phyloP scores from a whole-genome alignment of 306 rosid species.

The Gynostemma pentaphyllum region DNA sequence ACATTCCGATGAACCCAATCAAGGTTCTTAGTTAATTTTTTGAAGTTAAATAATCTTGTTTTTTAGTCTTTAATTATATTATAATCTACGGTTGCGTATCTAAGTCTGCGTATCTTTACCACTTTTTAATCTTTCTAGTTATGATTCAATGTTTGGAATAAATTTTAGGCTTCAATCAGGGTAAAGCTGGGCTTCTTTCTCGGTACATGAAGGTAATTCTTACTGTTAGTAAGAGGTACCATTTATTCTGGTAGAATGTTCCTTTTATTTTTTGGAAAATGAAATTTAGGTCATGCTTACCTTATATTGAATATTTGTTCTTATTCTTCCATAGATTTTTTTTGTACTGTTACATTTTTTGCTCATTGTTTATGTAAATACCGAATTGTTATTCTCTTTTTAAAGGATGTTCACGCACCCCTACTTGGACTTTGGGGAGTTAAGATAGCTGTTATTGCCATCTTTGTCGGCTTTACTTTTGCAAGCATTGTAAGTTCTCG shows the following conservation, averaged over 20 bases:
- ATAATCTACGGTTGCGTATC: constrained; percentile 10
- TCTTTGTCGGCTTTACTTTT: constrained; percentile 62
- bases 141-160: constrained; percentile 18
- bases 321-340: not conserved
- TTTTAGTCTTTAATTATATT: not conserved
- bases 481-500: constrained; percentile 81
- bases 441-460: constrained; percentile 50
- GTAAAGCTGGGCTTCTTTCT: constrained; percentile 57
- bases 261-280: not conserved
- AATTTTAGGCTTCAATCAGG: constrained; percentile 43
- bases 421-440: constrained; percentile 82
- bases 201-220: constrained; percentile 86
- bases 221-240: constrained; percentile 8
- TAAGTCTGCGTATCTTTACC: constrained; percentile 1
- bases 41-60: not conserved
- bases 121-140: constrained; percentile 10
- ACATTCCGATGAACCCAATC: constrained; percentile 35
- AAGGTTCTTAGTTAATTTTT: constrained; percentile 35
- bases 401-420: constrained; percentile 91
- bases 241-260: not conserved
- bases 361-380: not conserved
- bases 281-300: not conserved
- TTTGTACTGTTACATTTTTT: not conserved
- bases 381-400: constrained; percentile 17
- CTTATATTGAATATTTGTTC: not conserved